Percentiles rank a stretch among this genome's conserved stretches.
phyloP scores from a whole-genome alignment of 257 asterid species.

The Mentha longifolia region DNA sequence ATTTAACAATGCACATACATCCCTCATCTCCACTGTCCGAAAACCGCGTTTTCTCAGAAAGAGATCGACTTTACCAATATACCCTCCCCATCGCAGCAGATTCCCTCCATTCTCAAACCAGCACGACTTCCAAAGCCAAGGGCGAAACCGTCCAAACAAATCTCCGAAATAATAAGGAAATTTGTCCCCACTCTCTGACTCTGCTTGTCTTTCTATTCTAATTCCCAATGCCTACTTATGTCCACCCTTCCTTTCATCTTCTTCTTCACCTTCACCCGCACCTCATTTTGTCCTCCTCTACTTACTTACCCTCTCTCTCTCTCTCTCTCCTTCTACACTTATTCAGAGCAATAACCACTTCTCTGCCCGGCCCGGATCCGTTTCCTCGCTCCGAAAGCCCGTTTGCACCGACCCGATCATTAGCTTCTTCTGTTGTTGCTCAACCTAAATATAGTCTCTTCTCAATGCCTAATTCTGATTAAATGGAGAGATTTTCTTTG shows the following conservation, averaged over 20 bases:
- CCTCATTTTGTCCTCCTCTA: conserved; percentile 31
- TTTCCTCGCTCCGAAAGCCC: conserved; percentile 6
- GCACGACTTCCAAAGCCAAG: not conserved
- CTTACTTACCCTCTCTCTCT: not conserved
- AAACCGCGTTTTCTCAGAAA: conserved; percentile 38
- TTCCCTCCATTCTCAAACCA: not conserved
- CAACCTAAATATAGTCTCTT: not conserved
- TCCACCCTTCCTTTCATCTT: conserved; percentile 4
- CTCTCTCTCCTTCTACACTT: conserved; percentile 3
- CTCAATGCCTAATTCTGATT: not conserved
- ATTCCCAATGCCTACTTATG: conserved; percentile 22
- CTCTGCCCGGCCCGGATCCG: conserved; percentile 13
- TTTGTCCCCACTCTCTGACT: conserved; percentile 35
- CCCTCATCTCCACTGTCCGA: conserved; percentile 8
- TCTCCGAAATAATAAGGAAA: conserved; percentile 8
- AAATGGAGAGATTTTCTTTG: conserved; percentile 19
- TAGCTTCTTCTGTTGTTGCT: conserved; percentile 2
- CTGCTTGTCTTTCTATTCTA: conserved; percentile 19
- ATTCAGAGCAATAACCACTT: conserved; percentile 9
- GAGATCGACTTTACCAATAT: not conserved
- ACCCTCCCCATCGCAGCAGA: conserved; percentile 1
- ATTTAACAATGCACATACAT: too few species aligned
- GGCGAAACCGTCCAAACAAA: conserved; percentile 28
- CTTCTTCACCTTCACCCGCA: conserved; percentile 12
- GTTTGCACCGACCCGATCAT: too few species aligned